Evolutionary conservation across 2,329 filamentous ascomycete genomes (phyloP), one percentile per base, ranked within the genome.

Genomic region (Colletotrichum agaves): DNA sequence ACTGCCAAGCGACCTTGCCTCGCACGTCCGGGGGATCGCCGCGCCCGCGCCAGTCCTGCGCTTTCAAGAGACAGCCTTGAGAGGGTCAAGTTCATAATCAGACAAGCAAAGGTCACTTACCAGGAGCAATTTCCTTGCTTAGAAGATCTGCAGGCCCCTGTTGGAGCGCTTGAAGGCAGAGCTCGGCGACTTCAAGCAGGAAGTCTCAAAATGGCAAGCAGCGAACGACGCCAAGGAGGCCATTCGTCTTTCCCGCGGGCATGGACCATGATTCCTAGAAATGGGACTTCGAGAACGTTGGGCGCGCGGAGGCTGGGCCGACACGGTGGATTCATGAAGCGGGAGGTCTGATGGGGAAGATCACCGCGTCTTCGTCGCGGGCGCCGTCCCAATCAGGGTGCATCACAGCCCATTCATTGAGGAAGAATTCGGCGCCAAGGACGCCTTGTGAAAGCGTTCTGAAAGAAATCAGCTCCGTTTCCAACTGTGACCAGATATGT

Each of bases 1-100:
- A 12, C 46, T 49, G 46, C 46, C 46, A 49, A 49, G 46, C 46
- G 46, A 49, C 46, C 46, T 19, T 49, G 46, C 12, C 46, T 49
- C 12, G 19, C 46, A 23, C 46, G 46, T 49, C 46, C 46, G 17
- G 15, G 12, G 46, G 12, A 47, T 49, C 46, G 15, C 44, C 19
- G 46, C 19, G 19, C 46, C 21, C 23, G 46, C 46, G 17, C 46
- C 19, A 49, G 46, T 49, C 46, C 46, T 13, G 46, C 46, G 19
- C 12, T 27, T 49, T 49, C 21, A 27, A 27, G 46, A 49, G 46
- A 49, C 3, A 49, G 12, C 46, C 46, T 49, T 19, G 19, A 49
- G 46, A 49, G 19, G 21, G 46, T 49, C 46, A 49, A 49, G 21
- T 49, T 27, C 1, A 49, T 49, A 23, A 27, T 49, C 46, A 49